Conservation (phyloP, 257 asterid genomes). For the Solanum tarapatanum region DNA sequence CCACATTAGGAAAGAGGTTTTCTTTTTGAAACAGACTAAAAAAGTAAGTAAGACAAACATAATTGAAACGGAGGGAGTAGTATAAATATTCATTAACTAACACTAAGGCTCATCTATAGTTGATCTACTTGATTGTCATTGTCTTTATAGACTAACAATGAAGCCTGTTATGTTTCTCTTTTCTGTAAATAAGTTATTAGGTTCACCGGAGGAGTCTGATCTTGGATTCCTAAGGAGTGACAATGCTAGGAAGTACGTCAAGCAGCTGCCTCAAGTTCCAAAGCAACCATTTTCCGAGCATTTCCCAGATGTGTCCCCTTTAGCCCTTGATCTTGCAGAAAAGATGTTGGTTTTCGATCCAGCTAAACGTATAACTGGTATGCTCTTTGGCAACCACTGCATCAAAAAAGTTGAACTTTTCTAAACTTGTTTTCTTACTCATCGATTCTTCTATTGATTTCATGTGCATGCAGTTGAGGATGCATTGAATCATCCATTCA, state of each 20-base stretch:
- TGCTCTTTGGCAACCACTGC: slow-evolving; percentile 1
- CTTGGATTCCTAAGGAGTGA: slow-evolving; percentile 75
- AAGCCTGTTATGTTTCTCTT: neutral
- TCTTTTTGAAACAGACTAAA: neutral
- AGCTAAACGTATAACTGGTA: slow-evolving; percentile 74
- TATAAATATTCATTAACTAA: neutral
- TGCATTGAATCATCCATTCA: slow-evolving; percentile 62
- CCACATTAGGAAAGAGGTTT: neutral
- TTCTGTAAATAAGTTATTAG: slow-evolving; percentile 44
- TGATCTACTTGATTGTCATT: neutral
- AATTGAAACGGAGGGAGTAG: neutral
- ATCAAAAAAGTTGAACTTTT: neutral
- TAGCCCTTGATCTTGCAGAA: slow-evolving; percentile 75
- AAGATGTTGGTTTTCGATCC: slow-evolving; percentile 80
- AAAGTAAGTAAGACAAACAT: neutral
- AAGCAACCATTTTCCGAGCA: slow-evolving; percentile 43
- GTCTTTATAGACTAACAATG: neutral
- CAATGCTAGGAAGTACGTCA: slow-evolving; percentile 63
- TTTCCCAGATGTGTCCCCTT: slow-evolving; percentile 52
- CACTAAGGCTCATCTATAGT: neutral
- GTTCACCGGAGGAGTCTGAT: slow-evolving; percentile 85
- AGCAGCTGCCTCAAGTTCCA: slow-evolving; percentile 59
- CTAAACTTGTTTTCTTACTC: neutral
- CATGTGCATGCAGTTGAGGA: slow-evolving; percentile 31
- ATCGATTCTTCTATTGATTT: neutral